These are phyloP conservation scores for Bocquillonia castaneifolia DNA, from an alignment of 441 rosid genomes.

Conservation along the genomic window DNA sequence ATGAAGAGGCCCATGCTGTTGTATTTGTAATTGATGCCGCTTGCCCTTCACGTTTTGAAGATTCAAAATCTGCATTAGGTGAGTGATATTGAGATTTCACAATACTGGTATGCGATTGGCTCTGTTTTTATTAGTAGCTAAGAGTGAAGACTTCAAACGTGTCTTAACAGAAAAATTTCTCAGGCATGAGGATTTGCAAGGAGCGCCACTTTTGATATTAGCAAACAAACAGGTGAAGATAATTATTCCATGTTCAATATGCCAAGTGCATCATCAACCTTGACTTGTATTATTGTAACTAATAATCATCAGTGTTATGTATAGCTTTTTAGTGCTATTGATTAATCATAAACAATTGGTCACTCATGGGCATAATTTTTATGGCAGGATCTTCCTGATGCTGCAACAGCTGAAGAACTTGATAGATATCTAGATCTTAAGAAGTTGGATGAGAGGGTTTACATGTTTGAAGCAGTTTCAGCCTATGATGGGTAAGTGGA, in stretches of 20 bases:
- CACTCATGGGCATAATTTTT: slow-evolving; percentile 2
- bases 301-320: background rate
- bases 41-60: slow-evolving; percentile 86
- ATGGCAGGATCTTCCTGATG: slow-evolving; percentile 77
- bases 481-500: slow-evolving; percentile 76
- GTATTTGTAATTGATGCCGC: slow-evolving; percentile 86
- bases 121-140: background rate
- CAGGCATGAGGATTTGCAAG: slow-evolving; percentile 90
- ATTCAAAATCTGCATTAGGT: slow-evolving; percentile 91
- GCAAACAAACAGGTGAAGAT: slow-evolving; percentile 86
- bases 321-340: slow-evolving; percentile 1
- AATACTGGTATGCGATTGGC: slow-evolving; percentile 1
- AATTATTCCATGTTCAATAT: background rate
- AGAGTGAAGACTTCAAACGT: slow-evolving; percentile 14
- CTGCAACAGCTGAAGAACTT: slow-evolving; percentile 80
- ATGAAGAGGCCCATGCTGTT: slow-evolving; percentile 95
- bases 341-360: background rate
- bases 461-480: slow-evolving; percentile 89
- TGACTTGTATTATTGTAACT: background rate
- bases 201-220: slow-evolving; percentile 85
- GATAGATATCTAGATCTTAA: slow-evolving; percentile 78
- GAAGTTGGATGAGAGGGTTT: slow-evolving; percentile 86
- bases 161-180: slow-evolving; percentile 71
- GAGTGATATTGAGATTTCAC: slow-evolving; percentile 16
- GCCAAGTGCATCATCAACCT: background rate